A percentile compares a stretch with the other conserved stretches of the same genome.
phyloP scores from a whole-genome alignment of 148 eudicot genomes.

The Limonium bicolor region DNA sequence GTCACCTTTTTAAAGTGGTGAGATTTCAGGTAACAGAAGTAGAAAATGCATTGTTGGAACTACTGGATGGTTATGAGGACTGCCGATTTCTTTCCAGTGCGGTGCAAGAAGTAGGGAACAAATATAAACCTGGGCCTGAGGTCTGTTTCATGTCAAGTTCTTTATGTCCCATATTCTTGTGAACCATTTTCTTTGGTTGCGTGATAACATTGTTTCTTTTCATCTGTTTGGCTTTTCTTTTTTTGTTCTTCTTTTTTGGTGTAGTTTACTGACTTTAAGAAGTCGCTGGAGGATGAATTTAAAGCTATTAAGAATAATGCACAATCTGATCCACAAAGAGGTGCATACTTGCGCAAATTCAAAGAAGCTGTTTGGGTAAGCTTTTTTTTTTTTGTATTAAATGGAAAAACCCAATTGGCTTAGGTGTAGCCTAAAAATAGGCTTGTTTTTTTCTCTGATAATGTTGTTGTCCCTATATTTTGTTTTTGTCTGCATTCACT shows the following conservation, averaged over 20 bases:
- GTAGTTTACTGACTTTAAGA: slow-evolving; percentile 56
- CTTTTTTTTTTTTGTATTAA: too few species aligned
- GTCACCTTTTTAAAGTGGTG: too few species aligned
- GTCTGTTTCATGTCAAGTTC: slow-evolving; percentile 13
- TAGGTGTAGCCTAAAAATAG: too few species aligned
- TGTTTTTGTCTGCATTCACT: too few species aligned
- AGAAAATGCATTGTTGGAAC: slow-evolving; percentile 39
- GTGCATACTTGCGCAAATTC: slow-evolving; percentile 49
- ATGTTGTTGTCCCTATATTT: too few species aligned
- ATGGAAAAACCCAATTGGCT: too few species aligned
- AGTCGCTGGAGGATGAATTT: slow-evolving; percentile 38
- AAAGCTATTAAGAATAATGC: slow-evolving; percentile 27
- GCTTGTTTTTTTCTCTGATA: too few species aligned
- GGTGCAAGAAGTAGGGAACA: slow-evolving; percentile 36
- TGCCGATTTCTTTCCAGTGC: slow-evolving; percentile 37
- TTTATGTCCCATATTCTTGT: background rate
- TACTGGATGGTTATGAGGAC: slow-evolving; percentile 46
- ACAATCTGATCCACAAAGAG: slow-evolving; percentile 27
- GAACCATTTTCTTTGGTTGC: background rate
- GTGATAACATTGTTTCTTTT: background rate
- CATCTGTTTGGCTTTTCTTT: background rate
- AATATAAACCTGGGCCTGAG: slow-evolving; percentile 40
- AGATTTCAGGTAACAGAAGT: slow-evolving; percentile 64
- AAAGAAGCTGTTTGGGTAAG: slow-evolving; percentile 86
- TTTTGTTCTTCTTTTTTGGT: slow-evolving; percentile 3